Evolutionary conservation across 768 basidiomycete species (phyloP).

Genomic region (Mycena amicta): DNA sequence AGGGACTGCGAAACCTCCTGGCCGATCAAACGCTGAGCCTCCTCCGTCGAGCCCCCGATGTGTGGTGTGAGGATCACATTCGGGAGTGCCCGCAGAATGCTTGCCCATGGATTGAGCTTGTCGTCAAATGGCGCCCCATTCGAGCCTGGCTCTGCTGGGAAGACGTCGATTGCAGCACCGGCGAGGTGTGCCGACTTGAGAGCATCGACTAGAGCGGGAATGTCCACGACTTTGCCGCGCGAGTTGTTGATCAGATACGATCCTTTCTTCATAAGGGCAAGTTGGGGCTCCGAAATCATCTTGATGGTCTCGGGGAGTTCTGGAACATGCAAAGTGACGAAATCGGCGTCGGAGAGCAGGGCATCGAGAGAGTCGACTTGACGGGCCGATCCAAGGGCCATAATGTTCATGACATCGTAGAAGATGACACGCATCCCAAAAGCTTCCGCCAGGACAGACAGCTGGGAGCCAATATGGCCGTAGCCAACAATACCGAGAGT

Average conservation of each 20-base stretch:
- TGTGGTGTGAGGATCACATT: conserved; percentile 98
- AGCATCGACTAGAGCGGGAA: conserved; percentile 83
- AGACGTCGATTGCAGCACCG: conserved; percentile 90
- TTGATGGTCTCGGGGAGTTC: conserved; percentile 95
- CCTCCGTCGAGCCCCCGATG: conserved; percentile 98
- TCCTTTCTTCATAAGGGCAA: conserved; percentile 92
- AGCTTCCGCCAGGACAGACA: conserved; percentile 95
- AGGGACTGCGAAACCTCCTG: conserved; percentile 89
- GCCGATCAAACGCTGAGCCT: conserved; percentile 97
- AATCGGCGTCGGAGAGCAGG: conserved; percentile 82
- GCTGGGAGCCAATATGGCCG: conserved; percentile 96
- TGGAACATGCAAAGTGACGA: conserved; percentile 94
- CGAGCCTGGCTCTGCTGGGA: conserved; percentile 87
- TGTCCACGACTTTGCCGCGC: conserved; percentile 92
- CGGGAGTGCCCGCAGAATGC: conserved; percentile 68
- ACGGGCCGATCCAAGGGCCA: conserved; percentile 93
- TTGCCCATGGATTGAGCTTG: conserved; percentile 83
- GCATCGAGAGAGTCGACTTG: conserved; percentile 81
- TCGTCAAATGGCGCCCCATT: conserved; percentile 93
- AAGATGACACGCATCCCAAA: conserved; percentile 96
- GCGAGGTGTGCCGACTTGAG: conserved; percentile 87
- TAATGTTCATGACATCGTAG: conserved; percentile 93
- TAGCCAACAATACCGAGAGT: conserved; percentile 98
- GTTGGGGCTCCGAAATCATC: conserved; percentile 79
- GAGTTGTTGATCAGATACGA: conserved; percentile 98